phyloP scores from a whole-genome alignment of 257 asterid genomes.

The Penstemon newberryi region DNA sequence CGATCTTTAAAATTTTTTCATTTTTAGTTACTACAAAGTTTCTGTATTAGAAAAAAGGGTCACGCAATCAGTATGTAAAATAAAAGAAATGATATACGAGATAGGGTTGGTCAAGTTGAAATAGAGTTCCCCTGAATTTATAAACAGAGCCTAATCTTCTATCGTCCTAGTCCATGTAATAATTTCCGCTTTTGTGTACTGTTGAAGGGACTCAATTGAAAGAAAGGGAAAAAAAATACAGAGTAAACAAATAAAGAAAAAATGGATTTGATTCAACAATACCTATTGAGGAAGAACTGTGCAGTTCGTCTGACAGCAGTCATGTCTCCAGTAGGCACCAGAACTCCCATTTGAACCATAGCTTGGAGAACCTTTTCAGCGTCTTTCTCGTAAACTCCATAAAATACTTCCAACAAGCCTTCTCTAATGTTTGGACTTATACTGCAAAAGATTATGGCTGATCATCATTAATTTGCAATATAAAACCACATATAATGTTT shows the following conservation, averaged over 20 bases:
- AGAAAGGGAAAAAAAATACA: too few species aligned
- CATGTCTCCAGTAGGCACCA: constrained; percentile 90
- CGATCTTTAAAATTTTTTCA: background rate
- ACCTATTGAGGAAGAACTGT: constrained; percentile 89
- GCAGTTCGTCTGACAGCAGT: constrained; percentile 95
- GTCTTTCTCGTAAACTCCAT: constrained; percentile 93
- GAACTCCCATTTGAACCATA: constrained; percentile 88
- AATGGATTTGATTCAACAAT: background rate
- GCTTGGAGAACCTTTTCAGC: constrained; percentile 89
- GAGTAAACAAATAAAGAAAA: too few species aligned
- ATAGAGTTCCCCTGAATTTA: background rate
- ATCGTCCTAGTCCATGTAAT: background rate
- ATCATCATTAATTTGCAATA: background rate
- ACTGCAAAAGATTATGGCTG: constrained; percentile 46
- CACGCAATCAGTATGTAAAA: background rate
- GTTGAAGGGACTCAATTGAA: too few species aligned
- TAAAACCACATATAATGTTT: background rate
- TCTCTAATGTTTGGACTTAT: constrained; percentile 82
- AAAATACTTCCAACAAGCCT: constrained; percentile 83
- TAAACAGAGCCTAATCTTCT: background rate
- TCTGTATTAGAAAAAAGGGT: constrained; percentile 5
- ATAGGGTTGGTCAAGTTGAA: background rate
- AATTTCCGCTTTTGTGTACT: background rate
- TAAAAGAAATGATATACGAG: background rate
- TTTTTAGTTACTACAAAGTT: background rate